These are phyloP conservation scores for Hypoxylon sp. DNA, from an alignment of 2,329 filamentous ascomycete genomes.

Conservation along the genomic window DNA sequence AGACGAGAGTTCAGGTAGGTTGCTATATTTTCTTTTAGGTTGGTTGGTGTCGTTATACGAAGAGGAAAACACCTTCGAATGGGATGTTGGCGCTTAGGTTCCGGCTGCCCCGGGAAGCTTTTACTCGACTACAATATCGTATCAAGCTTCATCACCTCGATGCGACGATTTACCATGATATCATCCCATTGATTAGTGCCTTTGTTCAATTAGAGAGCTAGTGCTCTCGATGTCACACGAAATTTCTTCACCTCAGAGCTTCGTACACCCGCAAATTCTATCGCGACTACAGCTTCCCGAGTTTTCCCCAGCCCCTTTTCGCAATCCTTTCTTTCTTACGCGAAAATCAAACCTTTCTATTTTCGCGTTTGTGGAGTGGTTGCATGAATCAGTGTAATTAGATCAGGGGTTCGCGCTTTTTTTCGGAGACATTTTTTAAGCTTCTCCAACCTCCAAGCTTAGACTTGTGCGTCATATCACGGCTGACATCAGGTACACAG, in stretches of 20 bases:
- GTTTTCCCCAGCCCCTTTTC: conserved; percentile 20
- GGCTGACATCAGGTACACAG: conserved; percentile 63
- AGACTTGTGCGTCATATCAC: conserved; percentile 48
- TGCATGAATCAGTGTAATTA: conserved; percentile 48
- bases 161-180: conserved; percentile 1
- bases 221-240: conserved; percentile 28
- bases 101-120: conserved; percentile 1
- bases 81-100: background rate
- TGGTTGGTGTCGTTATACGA: background rate
- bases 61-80: background rate
- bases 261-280: conserved; percentile 6
- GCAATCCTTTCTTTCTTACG: conserved; percentile 7
- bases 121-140: conserved; percentile 4
- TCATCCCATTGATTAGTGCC: conserved; percentile 6
- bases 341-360: conserved; percentile 22
- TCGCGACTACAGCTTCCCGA: conserved; percentile 2
- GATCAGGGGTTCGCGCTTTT: conserved; percentile 45
- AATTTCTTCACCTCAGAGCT: conserved; percentile 8
- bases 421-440: conserved; percentile 32
- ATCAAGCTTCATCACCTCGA: conserved; percentile 14
- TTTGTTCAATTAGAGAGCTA: conserved; percentile 33
- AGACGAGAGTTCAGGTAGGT: conserved; percentile 90
- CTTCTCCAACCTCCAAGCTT: conserved; percentile 36
- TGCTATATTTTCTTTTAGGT: conserved; percentile 26
- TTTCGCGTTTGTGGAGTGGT: conserved; percentile 46